Percentiles rank a stretch among this genome's conserved stretches.
These are phyloP conservation scores for Colletotrichum sp. DNA, from an alignment of 2,329 filamentous ascomycete genomes.

Conservation along the genomic window DNA sequence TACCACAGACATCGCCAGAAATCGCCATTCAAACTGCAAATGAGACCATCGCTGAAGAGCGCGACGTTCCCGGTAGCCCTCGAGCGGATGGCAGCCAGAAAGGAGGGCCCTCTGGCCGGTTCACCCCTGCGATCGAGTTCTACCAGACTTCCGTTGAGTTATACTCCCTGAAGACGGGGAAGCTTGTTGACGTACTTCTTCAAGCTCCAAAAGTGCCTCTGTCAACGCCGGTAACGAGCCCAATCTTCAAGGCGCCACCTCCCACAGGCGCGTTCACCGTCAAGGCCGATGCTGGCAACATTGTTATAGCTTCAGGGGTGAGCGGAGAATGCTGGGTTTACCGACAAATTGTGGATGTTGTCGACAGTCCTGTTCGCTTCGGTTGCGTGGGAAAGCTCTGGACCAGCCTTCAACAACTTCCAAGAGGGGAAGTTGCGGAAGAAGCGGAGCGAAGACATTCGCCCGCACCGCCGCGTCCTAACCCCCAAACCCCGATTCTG, in stretches of 20 bases:
- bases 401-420: conserved; percentile 78
- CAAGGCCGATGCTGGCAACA: conserved; percentile 72
- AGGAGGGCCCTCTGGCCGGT: conserved; percentile 38
- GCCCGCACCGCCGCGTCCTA: conserved; percentile 41
- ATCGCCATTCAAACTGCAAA: conserved; percentile 38
- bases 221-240: conserved; percentile 63
- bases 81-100: conserved; percentile 44
- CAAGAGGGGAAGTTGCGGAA: conserved; percentile 51
- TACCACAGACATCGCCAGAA: conserved; percentile 47
- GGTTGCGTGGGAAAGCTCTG: conserved; percentile 87
- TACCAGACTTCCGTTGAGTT: conserved; percentile 91
- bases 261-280: conserved; percentile 77
- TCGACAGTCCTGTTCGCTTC: conserved; percentile 51
- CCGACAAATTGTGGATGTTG: conserved; percentile 49
- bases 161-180: conserved; percentile 81
- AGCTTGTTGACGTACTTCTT: conserved; percentile 75
- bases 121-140: conserved; percentile 51
- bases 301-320: conserved; percentile 78
- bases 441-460: conserved; percentile 49
- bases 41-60: conserved; percentile 42
- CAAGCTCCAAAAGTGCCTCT: conserved; percentile 69
- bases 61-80: conserved; percentile 47
- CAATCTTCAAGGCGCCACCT: conserved; percentile 70
- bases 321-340: conserved; percentile 91
- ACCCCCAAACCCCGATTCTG: conserved; percentile 67